Evolutionary conservation across 208 protist genomes (phyloP).

Genomic region (Leishmania arabica): DNA sequence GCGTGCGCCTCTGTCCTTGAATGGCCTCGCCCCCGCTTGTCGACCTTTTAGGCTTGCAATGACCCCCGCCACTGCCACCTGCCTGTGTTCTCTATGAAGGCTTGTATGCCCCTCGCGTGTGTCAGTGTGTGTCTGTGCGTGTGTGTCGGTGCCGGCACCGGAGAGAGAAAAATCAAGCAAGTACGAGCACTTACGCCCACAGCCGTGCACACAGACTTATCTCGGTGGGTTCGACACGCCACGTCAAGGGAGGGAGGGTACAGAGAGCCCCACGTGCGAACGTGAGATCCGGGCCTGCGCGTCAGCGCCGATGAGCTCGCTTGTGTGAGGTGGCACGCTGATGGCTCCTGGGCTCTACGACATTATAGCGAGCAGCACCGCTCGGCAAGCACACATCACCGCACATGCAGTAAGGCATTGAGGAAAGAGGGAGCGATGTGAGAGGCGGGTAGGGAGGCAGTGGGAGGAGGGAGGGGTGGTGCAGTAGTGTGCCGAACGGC

Average conservation of each 20-base stretch:
- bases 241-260: background rate
- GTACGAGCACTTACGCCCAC: background rate
- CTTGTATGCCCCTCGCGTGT: background rate
- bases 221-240: background rate
- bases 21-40: background rate
- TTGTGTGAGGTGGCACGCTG: slow-evolving; percentile 12
- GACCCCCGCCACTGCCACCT: background rate
- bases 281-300: background rate
- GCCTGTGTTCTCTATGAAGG: background rate
- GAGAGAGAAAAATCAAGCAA: background rate
- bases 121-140: background rate
- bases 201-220: background rate
- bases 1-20: background rate
- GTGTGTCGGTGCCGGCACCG: background rate
- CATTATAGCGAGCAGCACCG: background rate
- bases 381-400: background rate
- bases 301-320: background rate
- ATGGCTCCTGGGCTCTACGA: background rate
- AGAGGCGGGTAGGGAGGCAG: too few relatives aligned
- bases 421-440: background rate
- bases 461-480: background rate
- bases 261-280: background rate
- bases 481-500: background rate
- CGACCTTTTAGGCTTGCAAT: background rate
- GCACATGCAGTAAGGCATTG: background rate